Base-by-base conservation (phyloP, 2,329 filamentous ascomycete genomes). In the Scopulariopsis brevicaulis region DNA sequence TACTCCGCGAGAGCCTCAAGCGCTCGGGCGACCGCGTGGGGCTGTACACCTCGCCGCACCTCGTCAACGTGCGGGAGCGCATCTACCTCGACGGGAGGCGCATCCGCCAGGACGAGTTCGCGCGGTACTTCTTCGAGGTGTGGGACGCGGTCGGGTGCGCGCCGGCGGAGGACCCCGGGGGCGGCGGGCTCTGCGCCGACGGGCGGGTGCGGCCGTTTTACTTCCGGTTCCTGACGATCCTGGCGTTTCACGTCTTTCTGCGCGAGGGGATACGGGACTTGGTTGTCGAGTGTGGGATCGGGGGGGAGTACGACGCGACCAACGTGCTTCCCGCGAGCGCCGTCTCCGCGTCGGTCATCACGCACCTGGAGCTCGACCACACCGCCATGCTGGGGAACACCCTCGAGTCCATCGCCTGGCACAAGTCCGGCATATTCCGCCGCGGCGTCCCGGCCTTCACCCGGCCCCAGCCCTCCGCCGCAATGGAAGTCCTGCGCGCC, bases 251-350 rank as follows among this genome's bases (percentile, higher is more conserved):
- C 66, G 80, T 86, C 1, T 99, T 96, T 64, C 67, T 95, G 28
- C 71, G 78, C 54, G 87, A 94, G 68, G 85, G 86, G 1, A 85
- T 96, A 0, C 78, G 85, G 62, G 84, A 84, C 20, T 92, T 90
- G 0, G 84, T 97, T 11, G 80, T 97, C 37, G 94, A 99, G 72
- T 96, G 90, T 65, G 94, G 94, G 0, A 95, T 97, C 62, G 94
- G 94, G 18, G 94, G 92, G 54, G 90, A 96, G 72, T 91, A 91
- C 66, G 93, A 97, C 67, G 87, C 88, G 32, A 99, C 94, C 11
- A 97, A 97, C 66, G 81, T 97, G 24, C 71, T 99, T 6, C 77
- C 77, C 0, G 58, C 73, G 0, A 75, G 79, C 12, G 78, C 81
- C 14, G 87, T 91, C 1, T 85, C 82, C 7, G 86, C 85, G 1